Evolutionary conservation across 2,329 filamentous ascomycete genomes (phyloP).

Genomic region (Ophiocordyceps camponoti-floridani): DNA sequence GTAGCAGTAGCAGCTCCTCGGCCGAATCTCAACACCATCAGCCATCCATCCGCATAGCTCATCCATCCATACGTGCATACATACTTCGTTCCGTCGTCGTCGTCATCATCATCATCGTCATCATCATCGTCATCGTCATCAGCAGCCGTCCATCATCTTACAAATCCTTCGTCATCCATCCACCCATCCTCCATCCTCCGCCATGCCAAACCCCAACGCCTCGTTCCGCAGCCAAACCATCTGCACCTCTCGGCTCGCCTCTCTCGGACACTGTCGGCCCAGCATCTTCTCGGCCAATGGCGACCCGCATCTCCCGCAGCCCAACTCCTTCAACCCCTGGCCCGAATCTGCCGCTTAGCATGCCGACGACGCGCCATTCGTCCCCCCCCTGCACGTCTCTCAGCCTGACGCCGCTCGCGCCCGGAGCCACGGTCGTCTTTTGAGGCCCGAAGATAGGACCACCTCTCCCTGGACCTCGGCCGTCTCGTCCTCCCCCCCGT

Average conservation of each 20-base stretch:
- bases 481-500: neutral
- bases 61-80: too few species aligned
- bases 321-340: neutral
- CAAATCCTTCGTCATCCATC: neutral
- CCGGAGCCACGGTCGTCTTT: neutral
- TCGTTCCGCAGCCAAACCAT: neutral
- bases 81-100: neutral
- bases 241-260: neutral
- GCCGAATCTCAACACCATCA: too few species aligned
- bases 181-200: neutral
- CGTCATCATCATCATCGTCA: neutral
- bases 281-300: too few species aligned
- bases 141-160: neutral
- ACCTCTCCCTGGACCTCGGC: neutral
- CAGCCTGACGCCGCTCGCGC: neutral
- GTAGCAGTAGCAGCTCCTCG: too few species aligned
- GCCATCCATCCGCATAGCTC: too few species aligned
- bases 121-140: neutral
- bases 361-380: neutral
- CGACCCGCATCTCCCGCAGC: too few species aligned
- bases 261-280: neutral
- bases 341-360: neutral
- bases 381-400: too few species aligned
- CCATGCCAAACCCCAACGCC: neutral
- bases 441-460: neutral